phyloP scores from a whole-genome alignment of 225 moss, liverwort and hornwort genomes.

The Climacium dendroides region DNA sequence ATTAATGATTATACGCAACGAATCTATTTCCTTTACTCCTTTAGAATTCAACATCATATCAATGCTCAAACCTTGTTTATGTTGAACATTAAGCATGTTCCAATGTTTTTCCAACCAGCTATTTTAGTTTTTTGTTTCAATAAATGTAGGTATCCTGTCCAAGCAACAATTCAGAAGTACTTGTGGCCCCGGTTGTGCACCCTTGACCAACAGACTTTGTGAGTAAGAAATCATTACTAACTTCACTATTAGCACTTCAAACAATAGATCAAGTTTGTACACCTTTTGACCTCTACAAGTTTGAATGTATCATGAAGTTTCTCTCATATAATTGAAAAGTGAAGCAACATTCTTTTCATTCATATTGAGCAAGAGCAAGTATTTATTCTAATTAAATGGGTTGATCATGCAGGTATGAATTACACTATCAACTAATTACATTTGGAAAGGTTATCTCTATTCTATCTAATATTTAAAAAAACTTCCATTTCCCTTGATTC shows the following conservation, averaged over 20 bases:
- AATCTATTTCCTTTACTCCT: neutral
- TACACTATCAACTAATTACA: slow-evolving; percentile 95
- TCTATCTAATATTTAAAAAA: neutral
- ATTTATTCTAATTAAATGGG: neutral
- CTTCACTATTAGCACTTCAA: neutral
- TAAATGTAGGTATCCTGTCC: slow-evolving; percentile 65
- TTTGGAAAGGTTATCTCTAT: slow-evolving; percentile 67
- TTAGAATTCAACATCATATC: neutral
- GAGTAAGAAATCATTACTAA: slow-evolving; percentile 23
- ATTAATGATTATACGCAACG: neutral
- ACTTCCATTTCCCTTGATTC: neutral
- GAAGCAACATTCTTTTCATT: neutral
- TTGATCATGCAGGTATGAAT: slow-evolving; percentile 56
- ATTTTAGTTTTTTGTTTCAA: neutral
- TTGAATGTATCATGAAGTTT: neutral
- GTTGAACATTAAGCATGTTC: rapidly evolving
- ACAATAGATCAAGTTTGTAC: neutral
- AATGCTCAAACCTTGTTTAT: neutral
- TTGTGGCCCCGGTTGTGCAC: slow-evolving; percentile 85
- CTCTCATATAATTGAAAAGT: neutral
- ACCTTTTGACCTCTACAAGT: neutral
- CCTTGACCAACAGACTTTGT: slow-evolving; percentile 77
- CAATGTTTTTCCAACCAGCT: neutral
- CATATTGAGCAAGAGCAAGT: neutral
- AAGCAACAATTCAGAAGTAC: slow-evolving; percentile 81